Percentiles rank a stretch among this genome's conserved stretches.
These are phyloP conservation scores for Aspergillus indologenus DNA, from an alignment of 495 filamentous ascomycete species.

Conservation along the genomic window DNA sequence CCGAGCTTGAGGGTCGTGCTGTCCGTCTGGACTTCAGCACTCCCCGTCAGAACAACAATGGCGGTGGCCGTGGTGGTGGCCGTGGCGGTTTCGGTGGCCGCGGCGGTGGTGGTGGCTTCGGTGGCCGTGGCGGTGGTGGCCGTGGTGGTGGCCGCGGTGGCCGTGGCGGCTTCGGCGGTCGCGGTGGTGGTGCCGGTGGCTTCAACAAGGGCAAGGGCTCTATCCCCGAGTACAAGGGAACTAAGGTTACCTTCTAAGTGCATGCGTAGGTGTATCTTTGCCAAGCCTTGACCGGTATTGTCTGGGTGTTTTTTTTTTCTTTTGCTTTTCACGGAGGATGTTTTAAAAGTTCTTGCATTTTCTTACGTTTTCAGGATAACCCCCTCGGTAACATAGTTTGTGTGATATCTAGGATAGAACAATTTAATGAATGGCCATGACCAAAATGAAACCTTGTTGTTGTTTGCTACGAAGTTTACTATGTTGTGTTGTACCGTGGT, in stretches of 20 bases:
- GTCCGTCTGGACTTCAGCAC: slow-evolving; percentile 88
- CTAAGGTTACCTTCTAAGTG: slow-evolving; percentile 83
- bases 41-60: slow-evolving; percentile 63
- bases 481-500: neutral
- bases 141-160: slow-evolving; percentile 52
- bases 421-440: slow-evolving; percentile 9
- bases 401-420: slow-evolving; percentile 1
- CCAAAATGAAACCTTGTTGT: neutral
- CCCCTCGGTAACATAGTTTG: neutral
- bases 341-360: slow-evolving; percentile 16
- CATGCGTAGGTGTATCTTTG: slow-evolving; percentile 1
- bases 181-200: slow-evolving; percentile 42
- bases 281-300: slow-evolving; percentile 14
- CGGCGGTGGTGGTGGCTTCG: slow-evolving; percentile 51
- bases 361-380: neutral
- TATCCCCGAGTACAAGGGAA: slow-evolving; percentile 84
- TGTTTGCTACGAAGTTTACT: no score
- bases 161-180: slow-evolving; percentile 52
- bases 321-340: slow-evolving; percentile 7
- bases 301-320: slow-evolving; percentile 17
- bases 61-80: slow-evolving; percentile 47
- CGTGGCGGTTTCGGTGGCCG: slow-evolving; percentile 52
- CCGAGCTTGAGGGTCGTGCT: slow-evolving; percentile 71
- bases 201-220: slow-evolving; percentile 65
- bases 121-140: slow-evolving; percentile 51